Base-by-base conservation (phyloP, 345 rosid genomes). In the Sonneratia alba region DNA sequence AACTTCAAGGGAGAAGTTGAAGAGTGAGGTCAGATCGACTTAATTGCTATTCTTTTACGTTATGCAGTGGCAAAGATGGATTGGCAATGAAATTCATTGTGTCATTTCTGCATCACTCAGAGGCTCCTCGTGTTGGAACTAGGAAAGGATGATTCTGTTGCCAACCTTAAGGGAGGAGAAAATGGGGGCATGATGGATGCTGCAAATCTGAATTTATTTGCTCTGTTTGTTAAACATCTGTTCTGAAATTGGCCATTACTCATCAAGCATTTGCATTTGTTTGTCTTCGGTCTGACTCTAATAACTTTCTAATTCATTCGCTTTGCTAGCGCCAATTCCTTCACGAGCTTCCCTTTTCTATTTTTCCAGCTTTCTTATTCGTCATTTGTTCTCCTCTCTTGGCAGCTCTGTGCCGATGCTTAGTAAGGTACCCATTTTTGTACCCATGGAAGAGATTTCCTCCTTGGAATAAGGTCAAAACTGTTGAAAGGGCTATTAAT, bases 371-470 rank as follows among this genome's bases (percentile, higher is more conserved):
- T 64, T 34, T 34, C 21, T 18, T n/a, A 9, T n/a, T 24, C 55
- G 16, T 32, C 37, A 7, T 70, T 16, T 36, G 32, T 70, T 48
- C 48, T 70, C 24, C 38, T 37, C 47, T 55, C 53, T 24, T 24
- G 87, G 85, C 89, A 92, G 94, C 78, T 76, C 73, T 73, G 61
- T 69, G 59, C 59, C 71, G 62, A 80, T 86, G 66, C 66, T 70
- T 72, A 84, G 74, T 71, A 76, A 87, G 69, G 77, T 90, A 66
- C 90, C 95, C 67, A 79, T 82, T 48, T 67, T 89, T 69, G 82
- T 89, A 72, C 90, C 94, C 36, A 79, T 84, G 91, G 97, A 91
- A 82, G 85, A 81, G 73, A 81, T 94, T 36, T 47, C 79, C 73
- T 82, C 83, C 73, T 81, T 94, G 71, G 90, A 85, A 77, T 90